phyloP scores from a whole-genome alignment of 2,329 filamentous ascomycete species.

The Sporothrix luriei region DNA sequence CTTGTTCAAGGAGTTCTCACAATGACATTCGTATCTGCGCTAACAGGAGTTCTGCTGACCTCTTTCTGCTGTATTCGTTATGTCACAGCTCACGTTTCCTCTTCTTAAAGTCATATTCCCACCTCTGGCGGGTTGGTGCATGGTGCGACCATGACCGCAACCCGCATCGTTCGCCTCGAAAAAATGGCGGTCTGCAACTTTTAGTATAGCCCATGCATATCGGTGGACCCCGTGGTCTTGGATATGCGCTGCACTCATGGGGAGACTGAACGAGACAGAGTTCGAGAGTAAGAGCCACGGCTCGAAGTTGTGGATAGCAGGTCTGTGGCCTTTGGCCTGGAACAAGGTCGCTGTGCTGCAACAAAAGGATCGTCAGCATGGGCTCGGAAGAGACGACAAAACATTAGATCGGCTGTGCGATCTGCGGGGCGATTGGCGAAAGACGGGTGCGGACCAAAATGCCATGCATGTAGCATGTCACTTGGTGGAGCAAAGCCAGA shows the following conservation, averaged over 20 bases:
- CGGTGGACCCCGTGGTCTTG: neutral
- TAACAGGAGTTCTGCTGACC: too few species aligned
- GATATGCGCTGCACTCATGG: neutral
- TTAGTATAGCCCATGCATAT: neutral
- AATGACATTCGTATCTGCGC: too few species aligned
- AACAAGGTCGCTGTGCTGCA: neutral
- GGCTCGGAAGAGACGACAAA: neutral
- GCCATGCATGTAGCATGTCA: neutral
- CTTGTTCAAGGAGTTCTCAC: too few species aligned
- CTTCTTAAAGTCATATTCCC: too few species aligned
- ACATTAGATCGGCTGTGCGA: neutral
- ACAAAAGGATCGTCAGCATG: neutral
- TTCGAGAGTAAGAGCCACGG: neutral
- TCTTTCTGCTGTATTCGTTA: too few species aligned
- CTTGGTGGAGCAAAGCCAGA: neutral
- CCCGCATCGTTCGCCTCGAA: neutral
- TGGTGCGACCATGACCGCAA: neutral
- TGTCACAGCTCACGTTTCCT: too few species aligned
- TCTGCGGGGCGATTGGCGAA: constrained; percentile 2
- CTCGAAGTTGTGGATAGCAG: neutral
- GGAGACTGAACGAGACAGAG: neutral
- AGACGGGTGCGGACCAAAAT: neutral
- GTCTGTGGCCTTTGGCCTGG: neutral
- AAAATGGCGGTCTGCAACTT: constrained; percentile 9
- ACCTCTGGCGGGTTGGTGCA: neutral